These are phyloP conservation scores for Xylariales sp. DNA, from an alignment of 2,329 filamentous ascomycete species.

Conservation along the genomic window DNA sequence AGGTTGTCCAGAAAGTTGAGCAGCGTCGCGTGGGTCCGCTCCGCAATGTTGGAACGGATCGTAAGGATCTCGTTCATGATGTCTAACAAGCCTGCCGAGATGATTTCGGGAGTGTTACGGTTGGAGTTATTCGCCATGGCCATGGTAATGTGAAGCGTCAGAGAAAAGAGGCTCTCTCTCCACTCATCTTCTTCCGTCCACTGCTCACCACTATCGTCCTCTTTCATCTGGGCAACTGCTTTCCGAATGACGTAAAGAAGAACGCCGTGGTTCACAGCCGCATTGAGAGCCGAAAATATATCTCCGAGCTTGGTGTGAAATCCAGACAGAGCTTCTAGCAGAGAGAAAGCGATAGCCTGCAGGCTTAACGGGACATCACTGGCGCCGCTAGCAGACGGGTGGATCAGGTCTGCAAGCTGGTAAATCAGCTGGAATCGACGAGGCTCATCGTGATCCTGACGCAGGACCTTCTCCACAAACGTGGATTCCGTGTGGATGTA, in stretches of 20 bases:
- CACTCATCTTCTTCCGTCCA: constrained; percentile 76
- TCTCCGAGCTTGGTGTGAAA: constrained; percentile 74
- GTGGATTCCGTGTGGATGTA: constrained; percentile 79
- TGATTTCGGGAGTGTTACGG: constrained; percentile 58
- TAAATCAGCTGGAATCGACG: constrained; percentile 85
- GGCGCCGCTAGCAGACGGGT: constrained; percentile 70
- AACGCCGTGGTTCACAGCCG: constrained; percentile 94
- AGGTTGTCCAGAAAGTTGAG: constrained; percentile 85
- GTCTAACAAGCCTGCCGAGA: constrained; percentile 83
- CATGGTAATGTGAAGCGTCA: constrained; percentile 76
- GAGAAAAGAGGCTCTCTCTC: constrained; percentile 84
- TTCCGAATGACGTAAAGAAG: constrained; percentile 91
- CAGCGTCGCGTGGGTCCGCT: constrained; percentile 78
- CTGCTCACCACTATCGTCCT: constrained; percentile 51
- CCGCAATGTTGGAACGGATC: constrained; percentile 75
- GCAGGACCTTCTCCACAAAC: constrained; percentile 83
- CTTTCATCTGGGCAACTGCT: constrained; percentile 76
- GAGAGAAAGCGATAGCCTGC: constrained; percentile 75
- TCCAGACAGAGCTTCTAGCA: constrained; percentile 81
- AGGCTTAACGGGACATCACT: constrained; percentile 66
- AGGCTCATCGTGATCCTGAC: constrained; percentile 85
- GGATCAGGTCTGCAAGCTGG: constrained; percentile 87
- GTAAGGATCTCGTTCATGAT: constrained; percentile 86
- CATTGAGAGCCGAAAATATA: constrained; percentile 84
- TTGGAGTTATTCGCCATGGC: constrained; percentile 50